These are phyloP conservation scores for Fragaria vesca DNA, from an alignment of 306 rosid genomes.

Conservation along the genomic window DNA sequence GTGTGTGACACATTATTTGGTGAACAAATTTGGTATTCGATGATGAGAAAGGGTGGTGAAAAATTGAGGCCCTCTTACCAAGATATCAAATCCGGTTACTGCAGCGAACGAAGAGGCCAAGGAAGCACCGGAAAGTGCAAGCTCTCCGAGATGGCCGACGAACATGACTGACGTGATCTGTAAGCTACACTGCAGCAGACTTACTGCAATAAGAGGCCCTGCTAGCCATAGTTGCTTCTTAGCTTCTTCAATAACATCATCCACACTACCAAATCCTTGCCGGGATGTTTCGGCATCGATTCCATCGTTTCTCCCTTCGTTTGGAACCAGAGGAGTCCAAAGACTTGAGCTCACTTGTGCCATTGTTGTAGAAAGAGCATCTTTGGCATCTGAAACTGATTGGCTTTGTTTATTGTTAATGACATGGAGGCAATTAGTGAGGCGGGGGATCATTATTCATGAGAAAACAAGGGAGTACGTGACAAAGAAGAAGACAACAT, in stretches of 20 bases:
- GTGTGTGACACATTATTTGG: neutral
- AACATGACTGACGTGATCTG: slow-evolving; percentile 53
- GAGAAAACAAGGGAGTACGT: neutral
- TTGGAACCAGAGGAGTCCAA: neutral
- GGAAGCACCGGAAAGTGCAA: slow-evolving; percentile 58
- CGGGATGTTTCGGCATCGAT: neutral
- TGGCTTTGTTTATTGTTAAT: neutral
- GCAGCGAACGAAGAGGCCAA: slow-evolving; percentile 51
- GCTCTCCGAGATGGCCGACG: slow-evolving; percentile 54
- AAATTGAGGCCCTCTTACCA: slow-evolving; percentile 27
- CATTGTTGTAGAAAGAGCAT: neutral
- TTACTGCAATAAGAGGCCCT: slow-evolving; percentile 51
- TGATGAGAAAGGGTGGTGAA: neutral
- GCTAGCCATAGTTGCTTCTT: slow-evolving; percentile 46
- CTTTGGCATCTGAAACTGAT: neutral
- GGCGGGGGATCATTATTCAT: neutral
- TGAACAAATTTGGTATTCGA: neutral
- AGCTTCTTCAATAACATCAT: slow-evolving; percentile 38
- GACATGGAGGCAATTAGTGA: neutral
- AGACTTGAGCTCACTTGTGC: slow-evolving; percentile 14
- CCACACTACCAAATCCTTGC: neutral
- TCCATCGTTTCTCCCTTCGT: neutral
- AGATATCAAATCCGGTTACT: slow-evolving; percentile 45
- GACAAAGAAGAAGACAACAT: neutral
- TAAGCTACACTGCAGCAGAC: slow-evolving; percentile 45